Evolutionary conservation across 352 stramenopile genomes (phyloP).

Genomic region (Globisporangium canariense): DNA sequence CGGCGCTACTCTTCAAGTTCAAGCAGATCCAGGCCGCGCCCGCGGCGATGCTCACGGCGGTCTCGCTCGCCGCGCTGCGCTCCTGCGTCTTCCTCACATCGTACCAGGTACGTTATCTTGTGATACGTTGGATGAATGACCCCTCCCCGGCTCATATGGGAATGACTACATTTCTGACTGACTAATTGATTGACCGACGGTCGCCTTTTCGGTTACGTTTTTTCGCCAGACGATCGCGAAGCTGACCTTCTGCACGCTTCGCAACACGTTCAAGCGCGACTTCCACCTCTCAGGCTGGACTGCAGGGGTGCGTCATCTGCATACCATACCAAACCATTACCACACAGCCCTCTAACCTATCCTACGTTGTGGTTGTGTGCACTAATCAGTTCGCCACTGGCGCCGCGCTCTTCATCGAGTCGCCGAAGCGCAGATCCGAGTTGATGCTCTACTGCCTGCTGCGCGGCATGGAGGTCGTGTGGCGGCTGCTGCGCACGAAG

Average conservation of each 20-base stretch:
- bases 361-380: background rate
- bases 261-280: constrained; percentile 68
- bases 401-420: constrained; percentile 65
- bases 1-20: constrained; percentile 54
- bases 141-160: background rate
- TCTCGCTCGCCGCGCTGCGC: constrained; percentile 7
- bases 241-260: constrained; percentile 57
- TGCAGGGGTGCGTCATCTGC: constrained; percentile 37
- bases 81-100: constrained; percentile 23
- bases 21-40: constrained; percentile 7
- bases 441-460: constrained; percentile 81
- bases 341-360: background rate
- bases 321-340: background rate
- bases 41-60: background rate
- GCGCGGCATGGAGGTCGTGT: constrained; percentile 71
- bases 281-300: constrained; percentile 36
- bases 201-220: background rate
- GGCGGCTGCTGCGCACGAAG: constrained; percentile 63
- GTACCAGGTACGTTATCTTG: constrained; percentile 57
- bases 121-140: background rate
- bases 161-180: constrained; percentile 8
- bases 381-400: constrained; percentile 46
- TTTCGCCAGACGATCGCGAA: constrained; percentile 56
- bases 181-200: background rate
- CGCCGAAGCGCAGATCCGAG: constrained; percentile 75